Conservation (phyloP, 148 eudicot species). For the Pouteria glomerata region DNA sequence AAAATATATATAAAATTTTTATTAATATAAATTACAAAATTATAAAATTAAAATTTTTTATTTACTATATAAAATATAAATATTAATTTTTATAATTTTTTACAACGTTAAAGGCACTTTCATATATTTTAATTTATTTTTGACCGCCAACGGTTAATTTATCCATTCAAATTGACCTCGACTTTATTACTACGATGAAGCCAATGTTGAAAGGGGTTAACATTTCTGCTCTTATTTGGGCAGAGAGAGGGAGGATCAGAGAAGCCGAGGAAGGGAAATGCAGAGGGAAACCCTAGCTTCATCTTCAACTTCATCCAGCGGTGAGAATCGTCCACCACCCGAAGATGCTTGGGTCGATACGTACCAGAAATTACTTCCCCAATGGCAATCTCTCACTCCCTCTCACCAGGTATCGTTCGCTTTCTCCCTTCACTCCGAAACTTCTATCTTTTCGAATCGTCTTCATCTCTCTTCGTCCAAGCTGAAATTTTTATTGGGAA, state of each 20-base stretch:
- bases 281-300: constrained; percentile 60
- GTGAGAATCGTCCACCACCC: constrained; percentile 32
- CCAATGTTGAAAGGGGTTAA: no score
- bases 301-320: constrained; percentile 26
- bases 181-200: no score
- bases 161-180: no score
- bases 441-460: neutral
- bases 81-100: no score
- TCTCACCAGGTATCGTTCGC: constrained; percentile 35
- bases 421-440: neutral
- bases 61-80: no score
- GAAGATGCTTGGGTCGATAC: constrained; percentile 64
- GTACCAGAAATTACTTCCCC: constrained; percentile 46
- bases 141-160: no score
- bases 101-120: no score
- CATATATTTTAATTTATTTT: no score
- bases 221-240: neutral
- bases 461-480: no score
- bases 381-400: constrained; percentile 53
- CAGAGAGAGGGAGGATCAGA: neutral
- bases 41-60: no score
- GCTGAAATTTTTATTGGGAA: neutral
- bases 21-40: no score
- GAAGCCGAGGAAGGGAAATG: constrained; percentile 21
- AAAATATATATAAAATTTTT: no score